Percentiles rank a stretch among this genome's conserved stretches.
Evolutionary conservation across 2,329 filamentous ascomycete genomes (phyloP).

Genomic region (Verticillium tricorpus): DNA sequence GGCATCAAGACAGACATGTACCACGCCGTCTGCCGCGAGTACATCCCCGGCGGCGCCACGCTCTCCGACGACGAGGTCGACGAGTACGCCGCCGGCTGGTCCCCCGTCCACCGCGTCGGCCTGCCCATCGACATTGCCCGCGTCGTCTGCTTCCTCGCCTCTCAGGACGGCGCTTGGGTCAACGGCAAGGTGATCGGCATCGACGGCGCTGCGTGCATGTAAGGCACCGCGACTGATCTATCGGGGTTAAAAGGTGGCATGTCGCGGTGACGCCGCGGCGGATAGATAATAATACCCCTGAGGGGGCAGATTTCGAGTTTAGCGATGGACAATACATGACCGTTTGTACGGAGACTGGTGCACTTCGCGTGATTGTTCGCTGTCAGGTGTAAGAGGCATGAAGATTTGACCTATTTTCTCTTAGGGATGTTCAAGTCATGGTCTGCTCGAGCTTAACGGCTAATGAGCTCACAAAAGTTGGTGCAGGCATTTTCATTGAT

Average conservation of each 20-base stretch:
- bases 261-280: no score
- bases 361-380: no score
- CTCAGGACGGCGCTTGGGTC: conserved; percentile 41
- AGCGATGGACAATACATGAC: not conserved
- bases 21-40: conserved; percentile 59
- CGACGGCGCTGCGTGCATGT: conserved; percentile 15
- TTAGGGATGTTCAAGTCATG: no score
- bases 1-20: conserved; percentile 68
- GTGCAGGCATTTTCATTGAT: no score
- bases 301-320: not conserved
- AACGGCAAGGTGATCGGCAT: conserved; percentile 33
- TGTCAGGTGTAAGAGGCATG: no score
- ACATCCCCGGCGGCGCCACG: conserved; percentile 54
- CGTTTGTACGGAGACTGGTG: not conserved
- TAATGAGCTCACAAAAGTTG: no score
- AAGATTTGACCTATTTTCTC: no score
- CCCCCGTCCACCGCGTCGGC: conserved; percentile 59
- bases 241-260: not conserved
- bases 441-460: no score
- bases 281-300: not conserved
- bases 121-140: conserved; percentile 65
- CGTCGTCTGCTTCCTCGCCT: conserved; percentile 52
- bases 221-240: not conserved
- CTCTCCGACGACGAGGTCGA: conserved; percentile 56
- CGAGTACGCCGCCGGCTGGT: conserved; percentile 38